Base-by-base conservation (phyloP, 768 basidiomycete genomes). In the Naganishia kalamii region DNA sequence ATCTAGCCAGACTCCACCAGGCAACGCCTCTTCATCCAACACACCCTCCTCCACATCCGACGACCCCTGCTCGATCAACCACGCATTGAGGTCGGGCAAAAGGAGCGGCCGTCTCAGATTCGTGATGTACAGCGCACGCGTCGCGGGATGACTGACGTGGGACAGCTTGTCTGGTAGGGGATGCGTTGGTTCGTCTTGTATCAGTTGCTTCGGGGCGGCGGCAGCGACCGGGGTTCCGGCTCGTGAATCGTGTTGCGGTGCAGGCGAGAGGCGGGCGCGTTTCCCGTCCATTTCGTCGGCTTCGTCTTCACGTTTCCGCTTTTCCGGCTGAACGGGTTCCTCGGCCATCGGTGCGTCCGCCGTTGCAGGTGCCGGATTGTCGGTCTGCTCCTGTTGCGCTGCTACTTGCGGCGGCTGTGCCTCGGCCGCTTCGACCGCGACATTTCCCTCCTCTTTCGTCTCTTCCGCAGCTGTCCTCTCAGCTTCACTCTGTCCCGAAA, bases 41-140 rank as follows among this genome's bases (percentile, higher is more conserved):
- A 51, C 37, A 15, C 47, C 54, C 21, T 50, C 70, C 11, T 68
- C 43, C 35, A 44, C 65, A 7, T 64, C 69, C 21, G 54, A 57
- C 7, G 35, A 37, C 0, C 70, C 69, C 30, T 66, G 52, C 33
- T 52, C 54, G 15, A 62, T 57, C 51, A 71, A 54, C 40, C 66
- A 68, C 17, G 71, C 73, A 50, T 73, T 71, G 23, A 79, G 61
- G 13, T 69, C 65, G 0, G 71, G 35, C 21, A 68, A 65, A 0
- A 71, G 66, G 7, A 78, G 63, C 44, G 78, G 78, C 54, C 78
- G 71, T 23, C 71, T 70, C 4, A 79, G 71, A 59, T 75, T 75
- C 35, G 69, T 64, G 59, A 79, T 75, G 70, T 76, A 77, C 8
- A 79, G 27, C 1, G 71, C 69, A 12, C 63, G 65, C 0, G 77